These are phyloP conservation scores for Suhomyces bolitotheri DNA, from an alignment of 1,139 yeast species.

Conservation along the genomic window DNA sequence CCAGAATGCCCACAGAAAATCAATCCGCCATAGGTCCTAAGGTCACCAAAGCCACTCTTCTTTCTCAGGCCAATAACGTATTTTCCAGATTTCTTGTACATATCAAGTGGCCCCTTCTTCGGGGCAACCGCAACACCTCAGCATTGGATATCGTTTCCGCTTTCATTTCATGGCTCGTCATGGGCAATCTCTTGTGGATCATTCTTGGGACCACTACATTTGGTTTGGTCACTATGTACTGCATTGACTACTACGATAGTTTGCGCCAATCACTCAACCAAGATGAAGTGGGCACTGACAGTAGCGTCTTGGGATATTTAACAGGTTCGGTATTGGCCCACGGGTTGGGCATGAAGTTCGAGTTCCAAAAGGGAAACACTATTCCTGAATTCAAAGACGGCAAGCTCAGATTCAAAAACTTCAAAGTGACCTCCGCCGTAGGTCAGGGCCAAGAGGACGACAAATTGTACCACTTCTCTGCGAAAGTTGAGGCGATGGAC, in stretches of 20 bases:
- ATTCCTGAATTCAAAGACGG: constrained; percentile 59
- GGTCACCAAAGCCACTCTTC: constrained; percentile 38
- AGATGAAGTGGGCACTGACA: constrained; percentile 17
- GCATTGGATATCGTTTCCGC: constrained; percentile 58
- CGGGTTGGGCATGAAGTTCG: constrained; percentile 41
- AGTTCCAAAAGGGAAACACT: constrained; percentile 37
- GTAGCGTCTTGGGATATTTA: constrained; percentile 34
- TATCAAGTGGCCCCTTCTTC: constrained; percentile 58
- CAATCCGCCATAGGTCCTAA: constrained; percentile 3
- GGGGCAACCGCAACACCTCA: constrained; percentile 49
- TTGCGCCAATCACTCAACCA: constrained; percentile 23
- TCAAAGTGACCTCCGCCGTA: constrained; percentile 35
- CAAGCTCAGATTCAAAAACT: constrained; percentile 57
- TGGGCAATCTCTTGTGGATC: constrained; percentile 61
- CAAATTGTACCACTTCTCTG: constrained; percentile 26
- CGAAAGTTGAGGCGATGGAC: constrained; percentile 55
- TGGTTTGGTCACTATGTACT: constrained; percentile 52
- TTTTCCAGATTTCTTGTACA: constrained; percentile 49
- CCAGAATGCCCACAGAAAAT: no score
- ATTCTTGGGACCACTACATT: constrained; percentile 66
- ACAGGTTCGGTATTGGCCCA: constrained; percentile 40
- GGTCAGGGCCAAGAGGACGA: constrained; percentile 8
- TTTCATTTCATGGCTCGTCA: constrained; percentile 55
- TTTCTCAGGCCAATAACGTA: constrained; percentile 45
- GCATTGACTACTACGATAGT: constrained; percentile 43